phyloP scores from a whole-genome alignment of 2,329 filamentous ascomycete genomes.

The Phyllosticta capitalensis region DNA sequence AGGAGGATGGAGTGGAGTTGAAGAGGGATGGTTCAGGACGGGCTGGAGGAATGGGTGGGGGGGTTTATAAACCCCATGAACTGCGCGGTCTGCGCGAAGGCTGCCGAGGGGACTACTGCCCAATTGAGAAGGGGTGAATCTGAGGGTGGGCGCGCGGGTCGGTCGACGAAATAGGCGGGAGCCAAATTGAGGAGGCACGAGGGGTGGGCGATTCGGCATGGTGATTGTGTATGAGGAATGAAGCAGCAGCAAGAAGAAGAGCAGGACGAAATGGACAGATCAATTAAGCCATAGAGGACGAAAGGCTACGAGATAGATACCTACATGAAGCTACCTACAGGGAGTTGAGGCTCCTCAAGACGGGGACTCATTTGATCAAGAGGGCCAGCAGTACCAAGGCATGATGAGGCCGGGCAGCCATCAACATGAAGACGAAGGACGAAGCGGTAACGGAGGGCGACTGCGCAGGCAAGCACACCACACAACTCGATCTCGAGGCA shows the following conservation, averaged over 20 bases:
- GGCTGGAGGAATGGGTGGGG: constrained; percentile 3
- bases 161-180: background rate
- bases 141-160: too few species aligned
- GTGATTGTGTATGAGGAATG: background rate
- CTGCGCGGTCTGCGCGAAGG: background rate
- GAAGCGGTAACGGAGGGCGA: background rate
- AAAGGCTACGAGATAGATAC: background rate
- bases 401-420: background rate
- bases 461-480: background rate
- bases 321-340: background rate
- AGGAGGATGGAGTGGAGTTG: background rate
- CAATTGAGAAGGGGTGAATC: too few species aligned
- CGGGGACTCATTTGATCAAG: background rate
- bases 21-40: constrained; percentile 9
- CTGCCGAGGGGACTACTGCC: too few species aligned
- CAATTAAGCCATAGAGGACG: background rate
- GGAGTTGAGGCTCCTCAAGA: background rate
- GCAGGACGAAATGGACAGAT: background rate
- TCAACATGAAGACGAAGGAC: background rate
- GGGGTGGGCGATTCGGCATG: background rate
- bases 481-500: background rate
- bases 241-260: background rate
- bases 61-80: background rate
- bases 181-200: background rate
- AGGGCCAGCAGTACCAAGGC: background rate